Conservation (phyloP, 768 basidiomycete species). For the Lenzites betulinus region DNA sequence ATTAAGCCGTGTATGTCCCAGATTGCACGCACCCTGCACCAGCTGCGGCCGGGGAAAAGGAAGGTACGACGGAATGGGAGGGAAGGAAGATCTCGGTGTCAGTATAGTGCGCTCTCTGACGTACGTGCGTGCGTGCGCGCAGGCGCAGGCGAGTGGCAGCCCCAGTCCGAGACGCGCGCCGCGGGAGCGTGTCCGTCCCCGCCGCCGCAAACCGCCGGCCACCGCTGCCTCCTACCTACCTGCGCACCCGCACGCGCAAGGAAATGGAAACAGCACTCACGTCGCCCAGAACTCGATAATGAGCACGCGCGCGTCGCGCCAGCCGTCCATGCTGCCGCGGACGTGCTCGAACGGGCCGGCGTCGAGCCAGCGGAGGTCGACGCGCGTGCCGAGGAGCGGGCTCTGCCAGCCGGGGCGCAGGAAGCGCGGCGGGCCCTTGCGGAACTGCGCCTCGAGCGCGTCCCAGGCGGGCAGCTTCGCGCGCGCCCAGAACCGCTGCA, state of each 20-base stretch:
- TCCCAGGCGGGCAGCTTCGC: constrained; percentile 31
- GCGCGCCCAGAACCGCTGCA: constrained; percentile 29
- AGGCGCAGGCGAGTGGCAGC: background rate
- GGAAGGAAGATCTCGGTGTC: constrained; percentile 22
- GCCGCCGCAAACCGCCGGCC: background rate
- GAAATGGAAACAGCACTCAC: constrained; percentile 21
- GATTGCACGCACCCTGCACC: constrained; percentile 28
- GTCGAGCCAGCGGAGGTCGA: constrained; percentile 34
- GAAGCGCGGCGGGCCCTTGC: constrained; percentile 33
- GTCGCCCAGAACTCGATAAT: constrained; percentile 36
- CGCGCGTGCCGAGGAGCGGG: constrained; percentile 29
- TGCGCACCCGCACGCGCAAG: no score
- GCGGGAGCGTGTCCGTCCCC: constrained; percentile 1
- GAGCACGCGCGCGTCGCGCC: constrained; percentile 29
- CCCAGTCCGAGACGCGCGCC: constrained; percentile 3
- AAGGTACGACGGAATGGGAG: no score
- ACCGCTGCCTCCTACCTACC: no score
- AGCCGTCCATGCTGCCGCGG: constrained; percentile 30
- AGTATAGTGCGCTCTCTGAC: constrained; percentile 17
- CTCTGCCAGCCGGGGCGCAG: constrained; percentile 34
- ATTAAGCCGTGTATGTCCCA: constrained; percentile 21
- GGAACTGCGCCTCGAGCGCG: constrained; percentile 30
- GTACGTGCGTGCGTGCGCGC: constrained; percentile 4
- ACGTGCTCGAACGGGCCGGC: constrained; percentile 28
- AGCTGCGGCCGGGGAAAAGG: constrained; percentile 13